Evolutionary conservation across 495 filamentous ascomycete species (phyloP).

Genomic region (Bryoglossum gracile): DNA sequence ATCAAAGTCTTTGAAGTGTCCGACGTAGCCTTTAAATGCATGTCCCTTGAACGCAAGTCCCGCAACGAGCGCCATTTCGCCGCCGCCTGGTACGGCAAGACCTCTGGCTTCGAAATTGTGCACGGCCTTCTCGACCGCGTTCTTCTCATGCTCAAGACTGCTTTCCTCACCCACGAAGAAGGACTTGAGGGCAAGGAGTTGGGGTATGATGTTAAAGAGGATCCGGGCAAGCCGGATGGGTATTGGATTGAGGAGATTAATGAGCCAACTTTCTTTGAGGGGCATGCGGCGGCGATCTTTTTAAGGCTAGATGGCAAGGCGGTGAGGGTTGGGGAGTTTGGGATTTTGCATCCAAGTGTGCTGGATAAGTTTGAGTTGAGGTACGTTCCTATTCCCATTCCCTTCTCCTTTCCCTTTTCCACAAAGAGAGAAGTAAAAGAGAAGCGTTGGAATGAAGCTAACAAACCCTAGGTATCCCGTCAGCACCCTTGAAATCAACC

Average conservation of each 20-base stretch:
- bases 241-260: slow-evolving; percentile 94
- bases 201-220: slow-evolving; percentile 42
- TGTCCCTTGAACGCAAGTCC: slow-evolving; percentile 67
- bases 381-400: slow-evolving; percentile 45
- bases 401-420: no score
- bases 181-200: slow-evolving; percentile 47
- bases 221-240: slow-evolving; percentile 46
- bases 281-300: slow-evolving; percentile 79
- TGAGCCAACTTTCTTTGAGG: slow-evolving; percentile 84
- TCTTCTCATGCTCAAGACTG: slow-evolving; percentile 82
- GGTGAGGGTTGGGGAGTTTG: slow-evolving; percentile 74
- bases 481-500: slow-evolving; percentile 90
- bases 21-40: slow-evolving; percentile 86
- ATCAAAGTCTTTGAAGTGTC: slow-evolving; percentile 91
- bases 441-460: slow-evolving; percentile 19
- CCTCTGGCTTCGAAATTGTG: slow-evolving; percentile 91
- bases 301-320: slow-evolving; percentile 63
- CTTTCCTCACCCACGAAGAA: slow-evolving; percentile 71
- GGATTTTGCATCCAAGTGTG: slow-evolving; percentile 87
- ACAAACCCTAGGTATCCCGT: slow-evolving; percentile 63
- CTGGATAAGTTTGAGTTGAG: slow-evolving; percentile 89
- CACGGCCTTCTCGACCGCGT: slow-evolving; percentile 90
- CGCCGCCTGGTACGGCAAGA: slow-evolving; percentile 91
- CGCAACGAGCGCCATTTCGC: slow-evolving; percentile 92
- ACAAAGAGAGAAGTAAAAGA: no score